A percentile compares a stretch with the other conserved stretches of the same genome.
phyloP scores from a whole-genome alignment of 139 green algal species.

The Haematococcus lacustris region DNA sequence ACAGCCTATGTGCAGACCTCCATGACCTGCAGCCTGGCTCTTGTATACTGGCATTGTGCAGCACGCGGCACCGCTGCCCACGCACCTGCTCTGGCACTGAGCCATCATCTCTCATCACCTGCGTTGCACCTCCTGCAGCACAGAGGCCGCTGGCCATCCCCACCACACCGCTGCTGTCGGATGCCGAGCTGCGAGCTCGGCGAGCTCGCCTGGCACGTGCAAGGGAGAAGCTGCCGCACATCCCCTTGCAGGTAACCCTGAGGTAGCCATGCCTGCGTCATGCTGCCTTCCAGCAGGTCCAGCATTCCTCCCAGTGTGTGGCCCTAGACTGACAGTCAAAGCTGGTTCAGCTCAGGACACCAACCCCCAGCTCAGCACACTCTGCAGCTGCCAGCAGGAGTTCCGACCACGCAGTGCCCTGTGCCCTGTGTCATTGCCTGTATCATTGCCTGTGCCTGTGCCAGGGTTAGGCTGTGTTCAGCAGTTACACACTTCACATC shows the following conservation, averaged over 20 bases:
- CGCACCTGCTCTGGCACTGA: too few relatives aligned
- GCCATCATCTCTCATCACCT: too few relatives aligned
- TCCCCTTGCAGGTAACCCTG: background rate
- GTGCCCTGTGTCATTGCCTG: too few relatives aligned
- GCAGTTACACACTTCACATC: background rate
- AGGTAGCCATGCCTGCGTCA: background rate
- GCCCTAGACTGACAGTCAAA: background rate
- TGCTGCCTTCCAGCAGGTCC: background rate
- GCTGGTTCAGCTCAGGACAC: background rate
- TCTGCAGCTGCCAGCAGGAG: too few relatives aligned
- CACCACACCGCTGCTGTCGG: slow-evolving; percentile 7
- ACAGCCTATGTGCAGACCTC: too few relatives aligned
- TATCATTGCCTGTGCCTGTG: too few relatives aligned
- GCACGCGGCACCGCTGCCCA: too few relatives aligned
- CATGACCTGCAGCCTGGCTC: too few relatives aligned
- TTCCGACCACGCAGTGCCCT: too few relatives aligned
- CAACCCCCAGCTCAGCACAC: background rate
- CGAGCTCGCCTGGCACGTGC: background rate
- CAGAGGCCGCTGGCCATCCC: slow-evolving; percentile 7
- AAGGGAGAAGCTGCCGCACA: background rate
- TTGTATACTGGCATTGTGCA: too few relatives aligned
- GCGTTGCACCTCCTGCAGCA: slow-evolving; percentile 4
- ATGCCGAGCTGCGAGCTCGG: slow-evolving; percentile 4
- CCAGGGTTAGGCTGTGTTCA: too few relatives aligned
- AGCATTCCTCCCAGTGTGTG: background rate